These are phyloP conservation scores for Cladobotryum protrusum DNA, from an alignment of 2,329 filamentous ascomycete species.

Conservation along the genomic window DNA sequence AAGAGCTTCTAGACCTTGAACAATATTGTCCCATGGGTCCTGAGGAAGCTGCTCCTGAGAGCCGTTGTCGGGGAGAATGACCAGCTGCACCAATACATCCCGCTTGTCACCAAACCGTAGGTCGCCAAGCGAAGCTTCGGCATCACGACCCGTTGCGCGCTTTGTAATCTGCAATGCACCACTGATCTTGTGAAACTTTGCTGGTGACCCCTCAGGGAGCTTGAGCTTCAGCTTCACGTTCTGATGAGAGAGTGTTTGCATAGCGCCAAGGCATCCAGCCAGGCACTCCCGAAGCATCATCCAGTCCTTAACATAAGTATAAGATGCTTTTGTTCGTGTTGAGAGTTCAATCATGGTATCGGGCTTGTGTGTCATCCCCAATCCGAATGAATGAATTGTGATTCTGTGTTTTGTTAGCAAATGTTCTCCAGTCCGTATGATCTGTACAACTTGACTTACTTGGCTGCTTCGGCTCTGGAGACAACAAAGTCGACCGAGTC, in stretches of 20 bases:
- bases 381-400: conserved; percentile 90
- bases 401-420: conserved; percentile 50
- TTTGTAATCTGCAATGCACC: conserved; percentile 95
- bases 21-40: conserved; percentile 95
- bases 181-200: conserved; percentile 98
- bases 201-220: conserved; percentile 89
- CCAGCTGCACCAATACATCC: conserved; percentile 89
- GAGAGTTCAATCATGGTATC: conserved; percentile 98
- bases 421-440: conserved; percentile 10
- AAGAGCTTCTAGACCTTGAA: conserved; percentile 88
- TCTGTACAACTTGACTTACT: conserved; percentile 50
- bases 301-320: conserved; percentile 99
- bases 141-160: conserved; percentile 87
- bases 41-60: conserved; percentile 80
- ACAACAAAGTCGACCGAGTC: conserved; percentile 98
- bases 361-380: conserved; percentile 95
- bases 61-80: conserved; percentile 80
- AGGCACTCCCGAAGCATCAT: conserved; percentile 99
- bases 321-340: conserved; percentile 89
- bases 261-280: conserved; percentile 82
- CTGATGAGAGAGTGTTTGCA: conserved; percentile 95
- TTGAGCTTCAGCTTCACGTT: conserved; percentile 95
- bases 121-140: conserved; percentile 86
- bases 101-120: conserved; percentile 90
- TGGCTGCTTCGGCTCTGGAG: conserved; percentile 91